A percentile compares a stretch with the other conserved stretches of the same genome.
Evolutionary conservation across 331 rosid species (phyloP).

Genomic region (Cucumis variabilis): DNA sequence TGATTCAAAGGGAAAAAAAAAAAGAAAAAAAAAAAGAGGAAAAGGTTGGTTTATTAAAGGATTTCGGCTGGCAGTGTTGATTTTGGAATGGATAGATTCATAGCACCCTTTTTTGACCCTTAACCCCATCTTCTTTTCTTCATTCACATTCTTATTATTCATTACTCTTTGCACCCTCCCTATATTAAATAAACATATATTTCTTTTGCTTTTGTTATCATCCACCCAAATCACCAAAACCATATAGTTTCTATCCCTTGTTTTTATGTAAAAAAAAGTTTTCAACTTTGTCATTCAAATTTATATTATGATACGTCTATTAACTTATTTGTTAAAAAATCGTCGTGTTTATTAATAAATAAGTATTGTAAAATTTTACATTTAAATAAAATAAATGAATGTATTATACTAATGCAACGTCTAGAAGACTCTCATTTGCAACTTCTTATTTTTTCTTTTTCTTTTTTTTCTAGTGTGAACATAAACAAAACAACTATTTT

Average conservation of each 20-base stretch:
- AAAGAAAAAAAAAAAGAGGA: neutral
- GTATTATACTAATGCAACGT: no score
- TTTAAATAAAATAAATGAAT: neutral
- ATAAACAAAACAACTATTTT: neutral
- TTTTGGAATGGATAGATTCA: slow-evolving; percentile 1
- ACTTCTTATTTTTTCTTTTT: neutral
- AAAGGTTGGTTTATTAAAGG: slow-evolving; percentile 9
- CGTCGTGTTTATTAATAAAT: no score
- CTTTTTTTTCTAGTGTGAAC: neutral
- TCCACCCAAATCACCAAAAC: no score
- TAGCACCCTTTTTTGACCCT: slow-evolving; percentile 6
- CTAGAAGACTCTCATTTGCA: neutral
- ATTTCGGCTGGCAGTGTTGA: slow-evolving; percentile 21
- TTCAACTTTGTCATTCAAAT: no score
- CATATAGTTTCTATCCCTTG: no score
- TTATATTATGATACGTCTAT: no score
- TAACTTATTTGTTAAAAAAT: no score
- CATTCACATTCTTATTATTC: no score
- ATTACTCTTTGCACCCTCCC: no score
- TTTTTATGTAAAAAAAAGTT: no score
- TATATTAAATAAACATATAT: no score
- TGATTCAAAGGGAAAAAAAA: neutral
- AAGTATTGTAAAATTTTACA: neutral
- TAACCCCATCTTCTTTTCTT: neutral
- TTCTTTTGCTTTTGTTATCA: no score